These are phyloP conservation scores for Fusarium verrucosum DNA, from an alignment of 2,329 filamentous ascomycete species.

Conservation along the genomic window DNA sequence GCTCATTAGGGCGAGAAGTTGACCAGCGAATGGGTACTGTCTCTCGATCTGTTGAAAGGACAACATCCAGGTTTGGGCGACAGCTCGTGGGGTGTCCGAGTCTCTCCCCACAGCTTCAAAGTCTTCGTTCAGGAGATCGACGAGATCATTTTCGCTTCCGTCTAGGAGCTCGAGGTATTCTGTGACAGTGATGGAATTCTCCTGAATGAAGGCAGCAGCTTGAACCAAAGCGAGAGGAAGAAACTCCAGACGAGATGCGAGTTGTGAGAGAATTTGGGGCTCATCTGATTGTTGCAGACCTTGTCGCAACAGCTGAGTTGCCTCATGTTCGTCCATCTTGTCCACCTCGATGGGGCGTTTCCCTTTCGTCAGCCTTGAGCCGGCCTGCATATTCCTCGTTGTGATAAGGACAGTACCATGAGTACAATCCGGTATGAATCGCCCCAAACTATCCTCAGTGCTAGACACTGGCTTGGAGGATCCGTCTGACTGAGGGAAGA, in stretches of 20 bases:
- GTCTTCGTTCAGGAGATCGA: slow-evolving; percentile 43
- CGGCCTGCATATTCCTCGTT: slow-evolving; percentile 48
- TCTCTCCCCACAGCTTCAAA: slow-evolving; percentile 47
- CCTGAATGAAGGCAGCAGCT: slow-evolving; percentile 49
- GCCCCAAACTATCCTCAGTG: rapidly evolving
- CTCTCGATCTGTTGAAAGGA: slow-evolving; percentile 48
- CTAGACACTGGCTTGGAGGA: rapidly evolving
- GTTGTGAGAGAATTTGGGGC: not conserved
- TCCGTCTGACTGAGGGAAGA: not conserved
- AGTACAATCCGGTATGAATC: slow-evolving; percentile 43
- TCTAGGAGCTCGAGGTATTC: slow-evolving; percentile 46
- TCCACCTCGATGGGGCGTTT: slow-evolving; percentile 38
- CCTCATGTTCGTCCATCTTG: slow-evolving; percentile 44
- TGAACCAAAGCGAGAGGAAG: slow-evolving; percentile 50
- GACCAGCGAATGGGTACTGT: slow-evolving; percentile 37
- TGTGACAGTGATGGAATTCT: slow-evolving; percentile 39
- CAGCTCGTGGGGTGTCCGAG: slow-evolving; percentile 37
- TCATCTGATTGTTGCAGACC: slow-evolving; percentile 19
- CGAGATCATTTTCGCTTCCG: not conserved
- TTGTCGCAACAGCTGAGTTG: slow-evolving; percentile 36
- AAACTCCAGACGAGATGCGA: slow-evolving; percentile 43
- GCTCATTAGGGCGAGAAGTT: slow-evolving; percentile 48
- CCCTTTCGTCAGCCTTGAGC: slow-evolving; percentile 37
- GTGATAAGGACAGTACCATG: slow-evolving; percentile 49
- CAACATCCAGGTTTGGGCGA: slow-evolving; percentile 48